Evolutionary conservation across 2,329 filamentous ascomycete species (phyloP).

Genomic region (Fusarium gaditjirri): DNA sequence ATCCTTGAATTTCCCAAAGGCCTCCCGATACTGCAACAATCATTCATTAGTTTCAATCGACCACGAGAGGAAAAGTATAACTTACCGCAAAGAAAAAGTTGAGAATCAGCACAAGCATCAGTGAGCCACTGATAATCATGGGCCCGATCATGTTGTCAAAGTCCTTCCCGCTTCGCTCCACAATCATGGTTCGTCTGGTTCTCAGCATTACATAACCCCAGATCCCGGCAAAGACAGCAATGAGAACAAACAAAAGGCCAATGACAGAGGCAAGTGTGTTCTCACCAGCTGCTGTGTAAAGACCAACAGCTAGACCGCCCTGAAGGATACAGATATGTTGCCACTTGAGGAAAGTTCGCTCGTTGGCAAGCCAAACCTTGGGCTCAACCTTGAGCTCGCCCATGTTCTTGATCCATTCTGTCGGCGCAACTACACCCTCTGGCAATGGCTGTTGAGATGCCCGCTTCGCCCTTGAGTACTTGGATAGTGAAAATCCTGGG

Average conservation of each 20-base stretch:
- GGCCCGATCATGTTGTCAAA: slow-evolving; percentile 92
- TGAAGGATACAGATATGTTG: slow-evolving; percentile 93
- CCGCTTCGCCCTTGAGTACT: slow-evolving; percentile 72
- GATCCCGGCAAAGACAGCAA: slow-evolving; percentile 82
- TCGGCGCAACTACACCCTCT: slow-evolving; percentile 87
- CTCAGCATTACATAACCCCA: slow-evolving; percentile 93
- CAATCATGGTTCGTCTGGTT: slow-evolving; percentile 79
- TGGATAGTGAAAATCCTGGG: slow-evolving; percentile 83
- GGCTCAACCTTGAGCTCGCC: slow-evolving; percentile 93
- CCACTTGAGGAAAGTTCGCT: slow-evolving; percentile 98
- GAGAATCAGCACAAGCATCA: slow-evolving; percentile 81
- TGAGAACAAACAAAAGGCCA: slow-evolving; percentile 83
- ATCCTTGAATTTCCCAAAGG: slow-evolving; percentile 46
- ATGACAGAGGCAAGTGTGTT: slow-evolving; percentile 81
- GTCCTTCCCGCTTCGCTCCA: slow-evolving; percentile 86
- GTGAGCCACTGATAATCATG: slow-evolving; percentile 80
- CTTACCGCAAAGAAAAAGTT: slow-evolving; percentile 90
- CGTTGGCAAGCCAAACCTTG: slow-evolving; percentile 98
- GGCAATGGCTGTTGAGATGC: slow-evolving; percentile 69
- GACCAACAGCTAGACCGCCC: slow-evolving; percentile 81
- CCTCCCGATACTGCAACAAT: slow-evolving; percentile 47
- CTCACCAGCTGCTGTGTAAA: slow-evolving; percentile 88
- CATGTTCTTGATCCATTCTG: slow-evolving; percentile 91
- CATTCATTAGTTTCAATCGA: slow-evolving; percentile 27
- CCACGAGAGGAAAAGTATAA: background rate